Percentiles rank a stretch among this genome's conserved stretches.
These are phyloP conservation scores for Rehmannia glutinosa DNA, from an alignment of 257 asterid species.

Conservation along the genomic window DNA sequence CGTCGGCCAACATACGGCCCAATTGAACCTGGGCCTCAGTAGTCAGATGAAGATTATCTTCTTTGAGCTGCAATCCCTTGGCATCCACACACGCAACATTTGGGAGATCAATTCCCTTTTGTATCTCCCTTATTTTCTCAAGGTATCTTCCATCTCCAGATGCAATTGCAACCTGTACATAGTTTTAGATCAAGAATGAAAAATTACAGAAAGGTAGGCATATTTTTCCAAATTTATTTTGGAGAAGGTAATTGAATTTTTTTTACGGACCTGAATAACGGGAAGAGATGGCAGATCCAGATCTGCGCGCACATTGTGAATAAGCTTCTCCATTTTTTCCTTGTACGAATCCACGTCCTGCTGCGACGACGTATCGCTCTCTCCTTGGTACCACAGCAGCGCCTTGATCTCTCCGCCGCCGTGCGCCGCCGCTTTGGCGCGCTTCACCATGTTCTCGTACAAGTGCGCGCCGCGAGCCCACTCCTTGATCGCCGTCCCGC, in stretches of 20 bases:
- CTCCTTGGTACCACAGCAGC: constrained; percentile 92
- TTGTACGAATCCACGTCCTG: constrained; percentile 49
- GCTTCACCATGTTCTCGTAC: constrained; percentile 66
- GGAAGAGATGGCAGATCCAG: constrained; percentile 61
- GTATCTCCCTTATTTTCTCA: constrained; percentile 58
- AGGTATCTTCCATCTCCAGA: constrained; percentile 46
- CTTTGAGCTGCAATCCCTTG: constrained; percentile 54
- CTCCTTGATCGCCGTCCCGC: constrained; percentile 85
- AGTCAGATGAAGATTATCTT: constrained; percentile 66
- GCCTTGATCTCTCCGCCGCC: constrained; percentile 58
- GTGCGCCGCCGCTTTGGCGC: constrained; percentile 43
- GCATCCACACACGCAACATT: constrained; percentile 70
- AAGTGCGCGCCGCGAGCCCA: constrained; percentile 69
- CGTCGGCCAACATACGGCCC: constrained; percentile 53
- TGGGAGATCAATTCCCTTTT: constrained; percentile 46
- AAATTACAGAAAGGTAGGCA: too few species aligned
- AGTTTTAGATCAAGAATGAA: too few species aligned
- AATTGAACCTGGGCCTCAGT: constrained; percentile 65
- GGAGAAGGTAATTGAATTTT: too few species aligned
- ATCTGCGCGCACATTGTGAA: constrained; percentile 53
- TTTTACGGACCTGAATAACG: constrained; percentile 52
- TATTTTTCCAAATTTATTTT: too few species aligned
- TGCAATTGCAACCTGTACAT: constrained; percentile 60
- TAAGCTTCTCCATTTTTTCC: constrained; percentile 52
- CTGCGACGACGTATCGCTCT: constrained; percentile 71